Evolutionary conservation across 179 eudicot species (phyloP).

Genomic region (Vitellaria paradoxa): DNA sequence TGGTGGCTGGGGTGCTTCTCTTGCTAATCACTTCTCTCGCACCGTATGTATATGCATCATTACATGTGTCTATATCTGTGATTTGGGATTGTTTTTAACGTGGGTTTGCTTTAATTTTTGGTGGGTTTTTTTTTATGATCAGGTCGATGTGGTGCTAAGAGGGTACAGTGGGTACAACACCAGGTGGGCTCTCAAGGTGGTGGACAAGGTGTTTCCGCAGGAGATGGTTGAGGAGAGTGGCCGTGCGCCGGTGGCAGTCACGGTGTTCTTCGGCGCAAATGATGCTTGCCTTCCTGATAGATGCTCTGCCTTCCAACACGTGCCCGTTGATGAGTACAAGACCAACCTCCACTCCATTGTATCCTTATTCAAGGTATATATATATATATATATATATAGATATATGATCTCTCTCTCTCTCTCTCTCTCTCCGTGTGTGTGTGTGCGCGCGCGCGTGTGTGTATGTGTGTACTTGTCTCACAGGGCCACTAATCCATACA

Average conservation of each 20-base stretch:
- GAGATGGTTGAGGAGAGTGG: slow-evolving; percentile 21
- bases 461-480: too few relatives aligned
- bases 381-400: slow-evolving; percentile 10
- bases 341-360: slow-evolving; percentile 50
- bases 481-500: too few relatives aligned
- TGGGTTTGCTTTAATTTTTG: not conserved
- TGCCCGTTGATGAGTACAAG: slow-evolving; percentile 78
- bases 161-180: slow-evolving; percentile 95
- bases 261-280: slow-evolving; percentile 84
- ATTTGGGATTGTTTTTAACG: not conserved
- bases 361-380: slow-evolving; percentile 54
- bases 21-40: slow-evolving; percentile 73
- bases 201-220: slow-evolving; percentile 58
- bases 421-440: too few relatives aligned
- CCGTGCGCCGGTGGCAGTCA: slow-evolving; percentile 44
- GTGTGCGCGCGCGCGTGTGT: too few relatives aligned
- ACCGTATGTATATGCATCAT: slow-evolving; percentile 34
- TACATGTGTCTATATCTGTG: not conserved
- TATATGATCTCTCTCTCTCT: not conserved
- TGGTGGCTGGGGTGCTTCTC: slow-evolving; percentile 84
- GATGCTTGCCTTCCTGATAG: slow-evolving; percentile 67
- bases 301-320: slow-evolving; percentile 65
- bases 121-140: not conserved
- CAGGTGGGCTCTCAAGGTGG: slow-evolving; percentile 68
- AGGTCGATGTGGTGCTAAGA: slow-evolving; percentile 77